Conservation (phyloP, 345 rosid genomes). For the Aurinia saxatilis region DNA sequence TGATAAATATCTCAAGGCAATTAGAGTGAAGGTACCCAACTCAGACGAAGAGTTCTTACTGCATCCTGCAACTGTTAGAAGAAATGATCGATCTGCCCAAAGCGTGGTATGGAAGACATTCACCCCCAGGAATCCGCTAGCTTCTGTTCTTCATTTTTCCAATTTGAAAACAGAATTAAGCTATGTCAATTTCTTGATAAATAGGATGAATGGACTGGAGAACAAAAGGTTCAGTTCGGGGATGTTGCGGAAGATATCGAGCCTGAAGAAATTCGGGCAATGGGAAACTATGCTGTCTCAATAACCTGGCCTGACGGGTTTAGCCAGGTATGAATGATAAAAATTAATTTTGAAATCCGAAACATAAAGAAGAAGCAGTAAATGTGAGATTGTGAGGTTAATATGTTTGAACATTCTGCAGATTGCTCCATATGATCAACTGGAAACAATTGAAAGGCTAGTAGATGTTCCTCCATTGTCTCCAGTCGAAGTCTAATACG, state of each 20-base stretch:
- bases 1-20: slow-evolving; percentile 70
- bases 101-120: slow-evolving; percentile 61
- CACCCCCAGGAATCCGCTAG: neutral
- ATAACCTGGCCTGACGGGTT: slow-evolving; percentile 98
- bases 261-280: slow-evolving; percentile 83
- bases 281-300: slow-evolving; percentile 97
- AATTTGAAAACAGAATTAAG: neutral
- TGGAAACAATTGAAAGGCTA: slow-evolving; percentile 67
- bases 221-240: slow-evolving; percentile 65
- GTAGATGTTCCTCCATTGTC: slow-evolving; percentile 50
- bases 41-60: slow-evolving; percentile 86
- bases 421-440: slow-evolving; percentile 98
- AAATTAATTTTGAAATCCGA: neutral
- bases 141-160: neutral
- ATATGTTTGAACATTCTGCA: slow-evolving; percentile 23
- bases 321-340: slow-evolving; percentile 46
- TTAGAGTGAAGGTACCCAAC: slow-evolving; percentile 81
- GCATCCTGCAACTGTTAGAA: slow-evolving; percentile 91
- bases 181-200: neutral
- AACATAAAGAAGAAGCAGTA: neutral
- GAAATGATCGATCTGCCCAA: slow-evolving; percentile 86
- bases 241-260: slow-evolving; percentile 81
- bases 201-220: slow-evolving; percentile 95
- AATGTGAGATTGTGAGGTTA: neutral
- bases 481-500: slow-evolving; percentile 28